Percentiles rank a stretch among this genome's conserved stretches.
Evolutionary conservation across 306 rosid genomes (phyloP).

Genomic region (Dalbergia oliveri): DNA sequence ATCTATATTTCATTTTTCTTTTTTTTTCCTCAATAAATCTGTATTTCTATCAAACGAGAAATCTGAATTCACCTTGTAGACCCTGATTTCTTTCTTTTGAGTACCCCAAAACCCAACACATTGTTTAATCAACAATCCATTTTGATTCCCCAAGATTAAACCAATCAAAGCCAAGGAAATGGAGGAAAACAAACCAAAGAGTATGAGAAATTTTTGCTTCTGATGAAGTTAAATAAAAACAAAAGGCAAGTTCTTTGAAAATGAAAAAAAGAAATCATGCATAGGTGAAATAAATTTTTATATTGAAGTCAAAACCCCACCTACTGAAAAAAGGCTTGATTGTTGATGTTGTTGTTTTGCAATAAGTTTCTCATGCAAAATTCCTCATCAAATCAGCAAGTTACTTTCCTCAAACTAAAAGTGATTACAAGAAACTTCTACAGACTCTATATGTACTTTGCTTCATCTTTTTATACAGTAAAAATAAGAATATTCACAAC

Average conservation of each 20-base stretch:
- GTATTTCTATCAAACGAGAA: not conserved
- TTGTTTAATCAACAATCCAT: no score
- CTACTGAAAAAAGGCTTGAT: not conserved
- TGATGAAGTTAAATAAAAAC: no score
- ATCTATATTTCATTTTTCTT: not conserved
- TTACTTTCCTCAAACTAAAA: not conserved
- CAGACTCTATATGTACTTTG: not conserved
- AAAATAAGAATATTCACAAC: no score
- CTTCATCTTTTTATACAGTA: not conserved
- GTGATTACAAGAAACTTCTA: not conserved
- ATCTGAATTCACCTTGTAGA: not conserved
- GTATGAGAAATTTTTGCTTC: no score
- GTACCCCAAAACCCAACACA: not conserved
- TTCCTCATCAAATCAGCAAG: not conserved
- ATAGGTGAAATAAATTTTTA: not conserved
- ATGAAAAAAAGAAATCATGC: not conserved
- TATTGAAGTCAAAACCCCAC: not conserved
- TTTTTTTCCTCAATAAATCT: not conserved
- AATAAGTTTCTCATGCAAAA: no score
- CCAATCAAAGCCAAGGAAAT: no score
- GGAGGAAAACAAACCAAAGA: no score
- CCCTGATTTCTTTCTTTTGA: not conserved
- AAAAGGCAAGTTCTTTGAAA: not conserved
- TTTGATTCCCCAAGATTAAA: no score
- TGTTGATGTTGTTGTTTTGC: no score